phyloP scores from a whole-genome alignment of 225 moss, liverwort and hornwort genomes.

The Physcomitrellopsis africana region DNA sequence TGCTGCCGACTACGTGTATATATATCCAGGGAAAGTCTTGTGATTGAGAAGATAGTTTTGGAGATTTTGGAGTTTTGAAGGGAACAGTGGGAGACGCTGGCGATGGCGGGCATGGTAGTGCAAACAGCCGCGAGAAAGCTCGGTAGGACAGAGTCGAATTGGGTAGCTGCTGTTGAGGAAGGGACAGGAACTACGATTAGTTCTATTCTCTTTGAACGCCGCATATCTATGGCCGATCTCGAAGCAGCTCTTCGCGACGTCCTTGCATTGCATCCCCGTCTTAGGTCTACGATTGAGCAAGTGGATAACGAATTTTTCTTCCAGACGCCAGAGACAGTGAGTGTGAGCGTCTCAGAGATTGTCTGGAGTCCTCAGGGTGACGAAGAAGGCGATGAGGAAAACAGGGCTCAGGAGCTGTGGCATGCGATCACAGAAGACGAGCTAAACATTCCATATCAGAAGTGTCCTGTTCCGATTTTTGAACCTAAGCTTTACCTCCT shows the following conservation, averaged over 20 bases:
- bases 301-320: constrained; percentile 19
- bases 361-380: constrained; percentile 20
- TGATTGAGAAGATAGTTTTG: background rate
- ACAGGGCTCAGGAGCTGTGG: constrained; percentile 33
- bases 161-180: constrained; percentile 36
- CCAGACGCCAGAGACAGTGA: constrained; percentile 22
- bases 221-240: constrained; percentile 17
- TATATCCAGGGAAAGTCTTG: background rate
- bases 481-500: constrained; percentile 40
- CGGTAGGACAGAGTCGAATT: constrained; percentile 48
- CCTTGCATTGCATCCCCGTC: constrained; percentile 40
- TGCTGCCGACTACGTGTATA: background rate
- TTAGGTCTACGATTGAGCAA: constrained; percentile 36
- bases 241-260: constrained; percentile 27
- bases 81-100: background rate
- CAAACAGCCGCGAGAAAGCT: constrained; percentile 36
- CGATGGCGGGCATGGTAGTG: constrained; percentile 26
- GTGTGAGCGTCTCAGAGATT: constrained; percentile 22
- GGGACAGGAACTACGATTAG: constrained; percentile 47
- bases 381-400: background rate
- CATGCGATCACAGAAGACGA: constrained; percentile 44
- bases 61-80: background rate
- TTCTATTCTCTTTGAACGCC: constrained; percentile 37
- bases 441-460: constrained; percentile 42
- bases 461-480: constrained; percentile 38